Evolutionary conservation across 805 yeast genomes (phyloP).

Genomic region (Spathaspora sp.): DNA sequence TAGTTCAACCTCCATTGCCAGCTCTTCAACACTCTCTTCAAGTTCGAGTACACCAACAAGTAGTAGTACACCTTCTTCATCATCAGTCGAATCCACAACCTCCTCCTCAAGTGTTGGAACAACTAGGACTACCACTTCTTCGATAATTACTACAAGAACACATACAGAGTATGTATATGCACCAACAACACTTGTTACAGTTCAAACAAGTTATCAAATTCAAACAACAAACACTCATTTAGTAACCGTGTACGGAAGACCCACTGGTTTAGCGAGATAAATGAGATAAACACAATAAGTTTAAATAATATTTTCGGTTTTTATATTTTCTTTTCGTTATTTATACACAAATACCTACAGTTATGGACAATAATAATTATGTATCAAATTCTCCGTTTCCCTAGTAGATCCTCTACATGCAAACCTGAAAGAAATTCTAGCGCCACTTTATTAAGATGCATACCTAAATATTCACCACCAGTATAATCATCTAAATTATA

Average conservation of each 20-base stretch:
- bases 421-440: conserved; percentile 21
- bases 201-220: conserved; percentile 5
- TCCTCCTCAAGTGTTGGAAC: conserved; percentile 1
- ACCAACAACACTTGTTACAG: conserved; percentile 6
- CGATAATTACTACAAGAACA: not conserved
- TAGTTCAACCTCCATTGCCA: conserved; percentile 1
- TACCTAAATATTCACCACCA: conserved; percentile 29
- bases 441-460: conserved; percentile 18
- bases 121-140: conserved; percentile 1
- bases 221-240: conserved; percentile 5
- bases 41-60: conserved; percentile 3
- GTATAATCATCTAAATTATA: conserved; percentile 36
- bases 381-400: conserved; percentile 2
- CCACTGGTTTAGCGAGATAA: not conserved
- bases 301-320: not conserved
- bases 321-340: not conserved
- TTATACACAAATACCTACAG: not conserved
- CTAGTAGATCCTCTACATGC: conserved; percentile 23
- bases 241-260: conserved; percentile 7
- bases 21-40: not conserved
- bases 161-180: conserved; percentile 4
- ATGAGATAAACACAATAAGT: not conserved
- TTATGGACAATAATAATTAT: not conserved
- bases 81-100: not conserved
- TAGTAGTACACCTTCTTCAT: not conserved